phyloP scores from a whole-genome alignment of 805 yeast species.

The Myxozyma neglecta region DNA sequence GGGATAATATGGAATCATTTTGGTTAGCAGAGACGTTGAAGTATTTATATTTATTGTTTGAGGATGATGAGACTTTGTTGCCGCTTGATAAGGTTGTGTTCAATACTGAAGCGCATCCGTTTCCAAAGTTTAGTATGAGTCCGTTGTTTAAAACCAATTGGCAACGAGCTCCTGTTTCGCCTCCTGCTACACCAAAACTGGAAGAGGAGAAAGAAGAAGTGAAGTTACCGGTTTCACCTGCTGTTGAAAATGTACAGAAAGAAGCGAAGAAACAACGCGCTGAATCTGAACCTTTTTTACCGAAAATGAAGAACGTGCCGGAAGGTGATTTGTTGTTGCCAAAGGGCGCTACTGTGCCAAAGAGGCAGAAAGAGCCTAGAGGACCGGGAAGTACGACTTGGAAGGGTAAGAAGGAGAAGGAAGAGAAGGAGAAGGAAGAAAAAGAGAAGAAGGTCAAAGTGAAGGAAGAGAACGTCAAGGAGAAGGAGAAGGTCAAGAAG shows the following conservation, averaged over 20 bases:
- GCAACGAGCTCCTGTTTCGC: neutral
- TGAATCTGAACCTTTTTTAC: no score
- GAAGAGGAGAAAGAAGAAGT: no score
- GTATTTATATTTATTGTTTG: constrained; percentile 77
- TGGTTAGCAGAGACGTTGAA: constrained; percentile 91
- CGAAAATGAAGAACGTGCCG: no score
- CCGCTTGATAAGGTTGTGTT: constrained; percentile 72
- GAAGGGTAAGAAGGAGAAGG: neutral
- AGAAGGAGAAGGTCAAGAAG: no score
- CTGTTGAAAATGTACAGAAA: no score
- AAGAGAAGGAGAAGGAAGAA: no score
- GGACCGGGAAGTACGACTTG: neutral
- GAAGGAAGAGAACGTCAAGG: no score
- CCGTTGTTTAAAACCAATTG: constrained; percentile 29
- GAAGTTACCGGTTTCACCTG: no score
- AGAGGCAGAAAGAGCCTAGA: constrained; percentile 1
- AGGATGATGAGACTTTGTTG: constrained; percentile 60
- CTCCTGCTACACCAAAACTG: neutral
- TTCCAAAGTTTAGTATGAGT: constrained; percentile 50
- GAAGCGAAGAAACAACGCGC: no score
- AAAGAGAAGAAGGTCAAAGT: no score
- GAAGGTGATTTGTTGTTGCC: neutral
- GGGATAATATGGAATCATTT: constrained; percentile 84
- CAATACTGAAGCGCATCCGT: constrained; percentile 92
- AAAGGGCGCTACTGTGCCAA: neutral